phyloP scores from a whole-genome alignment of 2,329 filamentous ascomycete genomes.

The Phialophora macrospora region DNA sequence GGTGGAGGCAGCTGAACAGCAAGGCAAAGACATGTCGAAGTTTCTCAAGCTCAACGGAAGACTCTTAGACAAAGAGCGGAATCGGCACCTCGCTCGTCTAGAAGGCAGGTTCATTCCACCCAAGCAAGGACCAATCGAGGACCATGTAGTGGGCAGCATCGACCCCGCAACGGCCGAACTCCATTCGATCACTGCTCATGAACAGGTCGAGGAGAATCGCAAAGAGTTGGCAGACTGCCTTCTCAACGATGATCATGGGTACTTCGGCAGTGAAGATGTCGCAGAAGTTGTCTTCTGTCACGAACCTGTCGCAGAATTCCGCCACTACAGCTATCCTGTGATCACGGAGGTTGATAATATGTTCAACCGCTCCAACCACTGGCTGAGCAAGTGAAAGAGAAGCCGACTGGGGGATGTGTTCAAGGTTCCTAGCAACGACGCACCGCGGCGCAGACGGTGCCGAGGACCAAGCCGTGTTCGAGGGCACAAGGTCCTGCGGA shows the following conservation, averaged over 20 bases:
- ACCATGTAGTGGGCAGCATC: background rate
- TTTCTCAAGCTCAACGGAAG: slow-evolving; percentile 35
- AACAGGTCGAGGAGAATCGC: slow-evolving; percentile 11
- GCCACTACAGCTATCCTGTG: slow-evolving; percentile 13
- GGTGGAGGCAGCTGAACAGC: background rate
- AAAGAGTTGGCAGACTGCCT: slow-evolving; percentile 14
- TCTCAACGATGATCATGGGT: slow-evolving; percentile 15
- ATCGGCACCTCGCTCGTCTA: slow-evolving; percentile 29
- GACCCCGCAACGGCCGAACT: background rate
- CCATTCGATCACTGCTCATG: background rate
- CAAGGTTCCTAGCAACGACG: background rate
- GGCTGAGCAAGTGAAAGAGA: slow-evolving; percentile 22
- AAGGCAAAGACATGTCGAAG: slow-evolving; percentile 6
- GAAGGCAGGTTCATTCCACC: slow-evolving; percentile 18
- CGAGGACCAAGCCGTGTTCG: background rate
- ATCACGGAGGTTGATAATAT: slow-evolving; percentile 12
- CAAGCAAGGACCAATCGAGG: background rate
- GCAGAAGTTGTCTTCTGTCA: slow-evolving; percentile 27
- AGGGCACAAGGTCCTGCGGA: background rate
- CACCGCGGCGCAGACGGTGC: background rate
- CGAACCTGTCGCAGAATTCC: slow-evolving; percentile 19
- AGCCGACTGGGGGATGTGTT: background rate
- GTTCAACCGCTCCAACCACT: slow-evolving; percentile 24
- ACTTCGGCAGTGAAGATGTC: slow-evolving; percentile 30
- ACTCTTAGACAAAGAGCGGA: slow-evolving; percentile 35